These are phyloP conservation scores for Hibiscus syriacus DNA, from an alignment of 345 rosid genomes.

Conservation along the genomic window DNA sequence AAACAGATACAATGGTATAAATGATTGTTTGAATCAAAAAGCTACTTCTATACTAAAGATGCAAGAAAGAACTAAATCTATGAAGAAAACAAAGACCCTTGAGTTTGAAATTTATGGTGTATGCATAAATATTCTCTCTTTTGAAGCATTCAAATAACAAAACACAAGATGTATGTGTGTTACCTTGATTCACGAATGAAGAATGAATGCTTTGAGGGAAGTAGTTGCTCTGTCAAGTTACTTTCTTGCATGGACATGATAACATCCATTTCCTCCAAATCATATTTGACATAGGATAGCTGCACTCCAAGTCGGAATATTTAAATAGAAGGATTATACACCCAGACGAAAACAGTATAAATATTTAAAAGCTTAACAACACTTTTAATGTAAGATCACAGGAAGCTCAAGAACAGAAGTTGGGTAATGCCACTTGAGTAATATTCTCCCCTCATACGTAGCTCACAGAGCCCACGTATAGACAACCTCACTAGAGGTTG, in stretches of 20 bases:
- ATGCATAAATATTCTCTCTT: neutral
- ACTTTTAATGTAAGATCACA: neutral
- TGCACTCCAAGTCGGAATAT: conserved; percentile 30
- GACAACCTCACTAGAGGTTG: neutral
- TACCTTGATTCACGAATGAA: conserved; percentile 92
- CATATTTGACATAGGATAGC: conserved; percentile 73
- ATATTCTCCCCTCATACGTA: neutral
- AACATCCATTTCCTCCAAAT: conserved; percentile 90
- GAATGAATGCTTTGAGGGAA: conserved; percentile 85
- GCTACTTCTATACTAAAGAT: conserved; percentile 3
- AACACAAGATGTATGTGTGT: conserved; percentile 1
- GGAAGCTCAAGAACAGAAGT: neutral
- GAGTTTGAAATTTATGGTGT: conserved; percentile 5
- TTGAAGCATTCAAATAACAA: neutral
- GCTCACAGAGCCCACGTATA: neutral
- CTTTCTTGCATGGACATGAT: conserved; percentile 68
- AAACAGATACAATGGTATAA: neutral
- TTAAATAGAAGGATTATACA: neutral
- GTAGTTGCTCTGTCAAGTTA: conserved; percentile 79
- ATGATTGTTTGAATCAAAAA: conserved; percentile 1
- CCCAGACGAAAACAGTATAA: conserved; percentile 14
- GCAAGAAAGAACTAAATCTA: conserved; percentile 2
- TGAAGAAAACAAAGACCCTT: neutral
- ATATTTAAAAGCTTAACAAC: conserved; percentile 5
- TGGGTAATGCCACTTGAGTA: neutral